Evolutionary conservation across 2,329 filamentous ascomycete species (phyloP), one percentile per base, ranked within the genome.

Genomic region (Colletotrichum somersetense): DNA sequence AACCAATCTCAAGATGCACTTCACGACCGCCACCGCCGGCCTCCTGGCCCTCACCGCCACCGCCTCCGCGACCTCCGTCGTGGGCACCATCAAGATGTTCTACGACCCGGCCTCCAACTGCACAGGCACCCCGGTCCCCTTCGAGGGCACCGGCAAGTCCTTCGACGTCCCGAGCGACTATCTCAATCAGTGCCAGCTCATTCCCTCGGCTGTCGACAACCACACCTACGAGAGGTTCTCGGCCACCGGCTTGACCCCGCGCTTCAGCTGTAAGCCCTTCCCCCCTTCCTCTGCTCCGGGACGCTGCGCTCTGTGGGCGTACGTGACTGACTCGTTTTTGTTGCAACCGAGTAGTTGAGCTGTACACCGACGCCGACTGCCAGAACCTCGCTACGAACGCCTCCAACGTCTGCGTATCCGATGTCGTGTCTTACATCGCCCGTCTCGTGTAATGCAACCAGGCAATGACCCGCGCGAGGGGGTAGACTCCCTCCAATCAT

Each of bases 21-120:
- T 65, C 59, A 56, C 59, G 16, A 71, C 48, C 5, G 14, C 66
- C 46, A 11, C 62, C 30, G 46, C 59, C 58, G 59, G 52, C 55
- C 48, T 72, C 7, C 4, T 69, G 66, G 66, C 69, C 33, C 33
- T 72, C 33, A 59, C 69, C 23, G 53, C 59, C 6, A 50, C 66
- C 35, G 59, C 66, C 52, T 50, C 20, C 20, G 69, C 69, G 38
- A 16, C 59, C 30, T 40, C 69, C 4, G 55, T 69, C 59, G 61
- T 72, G 30, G 69, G 69, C 40, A 59, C 3, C 46, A 65, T 72
- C 69, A 72, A 69, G 18, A 69, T 72, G 59, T 72, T 64, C 59
- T 69, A 64, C 69, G 53, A 69, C 26, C 10, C 66, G 11, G 33
- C 44, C 12, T 40, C 69, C 40, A 1, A 72, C 46, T 72, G 69